Percentiles rank a stretch among this genome's conserved stretches.
Conservation (phyloP, 768 basidiomycete genomes). For the Cantharellus anzutake region DNA sequence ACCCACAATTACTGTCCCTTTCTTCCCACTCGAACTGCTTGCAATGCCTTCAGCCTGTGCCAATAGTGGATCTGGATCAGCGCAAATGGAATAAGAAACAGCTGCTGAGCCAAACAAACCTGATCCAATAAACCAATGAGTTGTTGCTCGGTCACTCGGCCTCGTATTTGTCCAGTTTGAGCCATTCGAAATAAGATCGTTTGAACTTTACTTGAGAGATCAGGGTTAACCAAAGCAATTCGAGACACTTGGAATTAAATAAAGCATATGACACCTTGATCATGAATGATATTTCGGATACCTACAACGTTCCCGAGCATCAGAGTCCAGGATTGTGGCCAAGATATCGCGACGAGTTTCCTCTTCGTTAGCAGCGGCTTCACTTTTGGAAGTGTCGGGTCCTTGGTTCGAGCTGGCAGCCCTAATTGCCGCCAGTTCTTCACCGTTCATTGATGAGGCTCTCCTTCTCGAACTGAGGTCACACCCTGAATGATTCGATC, state of each 20-base stretch:
- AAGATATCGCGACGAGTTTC: constrained; percentile 60
- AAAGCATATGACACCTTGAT: not conserved
- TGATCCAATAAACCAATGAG: constrained; percentile 76
- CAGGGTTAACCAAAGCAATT: constrained; percentile 71
- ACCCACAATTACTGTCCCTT: constrained; percentile 23
- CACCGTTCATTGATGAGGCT: not conserved
- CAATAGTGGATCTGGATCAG: constrained; percentile 11
- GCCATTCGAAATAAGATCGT: constrained; percentile 62
- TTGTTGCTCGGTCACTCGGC: constrained; percentile 58
- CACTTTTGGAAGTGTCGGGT: constrained; percentile 1
- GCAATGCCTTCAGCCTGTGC: constrained; percentile 36
- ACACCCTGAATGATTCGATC: not conserved
- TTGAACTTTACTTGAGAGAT: constrained; percentile 66
- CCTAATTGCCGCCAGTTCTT: constrained; percentile 27
- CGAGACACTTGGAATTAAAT: constrained; percentile 41
- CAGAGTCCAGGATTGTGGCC: constrained; percentile 54
- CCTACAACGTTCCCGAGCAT: constrained; percentile 65
- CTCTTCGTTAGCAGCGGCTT: constrained; percentile 24
- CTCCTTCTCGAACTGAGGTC: not conserved
- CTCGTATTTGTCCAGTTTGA: constrained; percentile 62
- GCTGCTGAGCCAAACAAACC: constrained; percentile 21
- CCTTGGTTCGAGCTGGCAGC: constrained; percentile 24
- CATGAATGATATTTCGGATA: not conserved
- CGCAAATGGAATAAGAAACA: not conserved
- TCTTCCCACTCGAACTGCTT: constrained; percentile 9